These are phyloP conservation scores for Ocimum tenuiflorum DNA, from an alignment of 257 asterid species.

Conservation along the genomic window DNA sequence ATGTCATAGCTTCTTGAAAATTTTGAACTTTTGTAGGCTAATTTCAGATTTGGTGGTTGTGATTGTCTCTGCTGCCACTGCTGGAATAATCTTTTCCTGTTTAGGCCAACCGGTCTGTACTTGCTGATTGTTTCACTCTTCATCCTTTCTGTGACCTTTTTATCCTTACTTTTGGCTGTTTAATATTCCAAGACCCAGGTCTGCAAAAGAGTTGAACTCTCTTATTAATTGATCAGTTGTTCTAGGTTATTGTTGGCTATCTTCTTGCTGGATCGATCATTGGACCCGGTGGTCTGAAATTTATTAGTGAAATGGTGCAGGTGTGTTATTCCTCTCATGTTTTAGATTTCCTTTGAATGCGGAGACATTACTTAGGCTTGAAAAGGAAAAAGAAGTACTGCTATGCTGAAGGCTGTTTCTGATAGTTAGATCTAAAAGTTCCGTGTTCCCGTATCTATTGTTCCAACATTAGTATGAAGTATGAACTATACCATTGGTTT, in stretches of 20 bases:
- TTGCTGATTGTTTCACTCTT: conserved; percentile 24
- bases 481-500: not conserved
- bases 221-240: conserved; percentile 18
- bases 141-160: conserved; percentile 3
- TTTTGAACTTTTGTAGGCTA: conserved; percentile 53
- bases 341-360: conserved; percentile 8
- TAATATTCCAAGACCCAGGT: not conserved
- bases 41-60: conserved; percentile 97
- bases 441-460: not conserved
- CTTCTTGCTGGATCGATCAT: conserved; percentile 91
- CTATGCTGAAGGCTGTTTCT: conserved; percentile 14
- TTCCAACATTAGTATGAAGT: not conserved
- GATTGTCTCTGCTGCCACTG: conserved; percentile 95
- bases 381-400: not conserved
- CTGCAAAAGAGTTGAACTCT: conserved; percentile 7
- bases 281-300: conserved; percentile 96
- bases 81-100: conserved; percentile 91
- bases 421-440: conserved; percentile 3
- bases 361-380: not conserved
- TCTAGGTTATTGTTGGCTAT: conserved; percentile 85
- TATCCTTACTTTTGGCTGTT: conserved; percentile 17
- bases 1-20: conserved; percentile 6
- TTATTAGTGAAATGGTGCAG: conserved; percentile 93
- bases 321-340: conserved; percentile 30
- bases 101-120: conserved; percentile 92